Evolutionary conservation across 2,329 filamentous ascomycete genomes (phyloP).

Genomic region (Decorospora gaudefroyi): DNA sequence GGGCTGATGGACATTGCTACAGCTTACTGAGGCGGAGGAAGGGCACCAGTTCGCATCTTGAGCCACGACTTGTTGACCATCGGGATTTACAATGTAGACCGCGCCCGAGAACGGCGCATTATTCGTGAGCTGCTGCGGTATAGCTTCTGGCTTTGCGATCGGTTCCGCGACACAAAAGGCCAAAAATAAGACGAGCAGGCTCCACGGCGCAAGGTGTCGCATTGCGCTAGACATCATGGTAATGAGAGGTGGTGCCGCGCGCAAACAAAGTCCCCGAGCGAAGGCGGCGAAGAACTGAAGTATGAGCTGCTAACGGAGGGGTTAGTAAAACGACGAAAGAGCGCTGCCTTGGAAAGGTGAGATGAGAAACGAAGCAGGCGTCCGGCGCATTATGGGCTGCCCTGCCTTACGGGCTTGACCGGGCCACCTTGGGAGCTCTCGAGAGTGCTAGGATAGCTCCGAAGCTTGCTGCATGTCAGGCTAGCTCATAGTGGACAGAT

Average conservation of each 20-base stretch:
- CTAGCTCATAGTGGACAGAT: conserved; percentile 37
- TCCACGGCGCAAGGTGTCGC: conserved; percentile 21
- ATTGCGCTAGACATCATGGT: conserved; percentile 16
- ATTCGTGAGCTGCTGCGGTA: conserved; percentile 38
- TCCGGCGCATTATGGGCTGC: conserved; percentile 21
- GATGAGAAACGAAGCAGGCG: conserved; percentile 15
- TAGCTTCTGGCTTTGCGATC: conserved; percentile 33
- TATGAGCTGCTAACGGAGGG: conserved; percentile 3
- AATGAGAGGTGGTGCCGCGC: neutral
- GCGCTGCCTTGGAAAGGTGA: conserved; percentile 10
- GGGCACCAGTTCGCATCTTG: conserved; percentile 43
- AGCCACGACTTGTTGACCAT: conserved; percentile 44
- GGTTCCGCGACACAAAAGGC: conserved; percentile 29
- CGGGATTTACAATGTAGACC: conserved; percentile 45
- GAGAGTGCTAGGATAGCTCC: conserved; percentile 34
- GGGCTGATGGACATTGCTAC: conserved; percentile 49
- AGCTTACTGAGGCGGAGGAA: conserved; percentile 47
- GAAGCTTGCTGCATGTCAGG: conserved; percentile 32
- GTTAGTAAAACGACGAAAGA: conserved; percentile 20
- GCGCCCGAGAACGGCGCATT: conserved; percentile 50
- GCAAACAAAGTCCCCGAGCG: neutral
- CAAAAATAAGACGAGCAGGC: conserved; percentile 17
- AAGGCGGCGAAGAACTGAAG: conserved; percentile 1
- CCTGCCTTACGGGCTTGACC: conserved; percentile 35
- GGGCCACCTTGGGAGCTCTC: conserved; percentile 28